Base-by-base conservation (phyloP, 1,139 yeast genomes). In the Blastobotrys apis region DNA sequence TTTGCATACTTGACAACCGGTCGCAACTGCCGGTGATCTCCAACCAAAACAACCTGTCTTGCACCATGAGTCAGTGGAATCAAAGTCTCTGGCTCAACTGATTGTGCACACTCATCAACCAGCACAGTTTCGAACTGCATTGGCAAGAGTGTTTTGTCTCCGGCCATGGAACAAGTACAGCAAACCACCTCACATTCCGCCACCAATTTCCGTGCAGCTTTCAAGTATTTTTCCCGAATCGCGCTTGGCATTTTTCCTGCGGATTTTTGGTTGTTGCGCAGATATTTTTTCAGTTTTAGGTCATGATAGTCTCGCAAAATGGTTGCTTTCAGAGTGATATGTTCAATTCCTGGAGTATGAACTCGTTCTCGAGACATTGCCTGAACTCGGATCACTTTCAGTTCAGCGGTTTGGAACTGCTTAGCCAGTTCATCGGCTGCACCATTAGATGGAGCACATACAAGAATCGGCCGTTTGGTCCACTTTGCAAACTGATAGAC, bases 11-110 rank as follows among this genome's bases (percentile, higher is more conserved):
- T 67, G 42, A 88, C 82, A 20, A 87, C 94, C 0, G 97, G 97
- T 2, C 97, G 96, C 54, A 88, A 70, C 68, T 88, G 97, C 67
- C 86, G 92, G 64, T 88, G 97, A 62, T 88, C 97, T 56, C 97
- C 97, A 39, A 88, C 96, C 21, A 88, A 69, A 38, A 88, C 78
- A 3, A 87, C 88, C 60, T 88, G 96, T 60, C 84, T 84, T 44
- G 94, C 86, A 26, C 96, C 95, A 55, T 81, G 84, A 2, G 84
- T 88, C 38, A 88, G 77, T 6, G 97, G 96, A 50, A 90, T 86
- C 57, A 88, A 71, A 56, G 84, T 78, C 63, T 87, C 96, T 0
- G 97, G 96, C 63, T 88, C 97, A 1, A 90, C 77, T 1, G 96
- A 94, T 65, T 90, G 97, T 0, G 97, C 87, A 59, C 88, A 81